Base-by-base conservation (phyloP, 306 rosid genomes). In the Potentilla sterilis region DNA sequence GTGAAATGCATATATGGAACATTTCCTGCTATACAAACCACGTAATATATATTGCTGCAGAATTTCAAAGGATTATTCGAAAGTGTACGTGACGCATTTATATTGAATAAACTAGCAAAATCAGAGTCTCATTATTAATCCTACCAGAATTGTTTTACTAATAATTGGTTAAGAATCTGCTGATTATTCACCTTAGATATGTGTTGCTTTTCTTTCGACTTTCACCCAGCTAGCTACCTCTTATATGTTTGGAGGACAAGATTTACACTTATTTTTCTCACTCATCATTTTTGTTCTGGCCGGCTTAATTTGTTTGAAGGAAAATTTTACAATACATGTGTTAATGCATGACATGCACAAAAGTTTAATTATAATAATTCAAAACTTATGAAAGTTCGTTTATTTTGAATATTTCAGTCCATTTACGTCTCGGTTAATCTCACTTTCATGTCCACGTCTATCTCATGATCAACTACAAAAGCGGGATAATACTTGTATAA, bases 41-140 rank as follows among this genome's bases (percentile, higher is more conserved):
- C 69, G 75, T 61, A 55, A 35, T 48, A 57, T 48, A 57, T 49
- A 58, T 51, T 72, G 72, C 52, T 75, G 83, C 76, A 49, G 51
- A 54, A 67, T 58, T 67, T 55, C 75, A 78, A 70, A 3, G 59
- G 18, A 72, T 79, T 69, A 81, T 79, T 70, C 75, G 69, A 28
- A 81, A 67, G 77, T 70, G 41, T 22, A 32, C 65, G 74, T 78
- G 77, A 78, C 8, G 52, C 76, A 55, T 4, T 49, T 72, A 68
- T 46, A 22, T 66, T 46, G 12, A 12, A 38, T 42, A 47, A 77
- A 59, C 66, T 75, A 75, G 48, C 63, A 49, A 28, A 28, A 28
- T 69, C 77, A 63, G 51, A 73, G 67, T 73, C 75, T 7, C 68
- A 63, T 63, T 63, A 34, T 62, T 1, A 34, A 62, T 62, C 18